Conservation (phyloP, 2,329 filamentous ascomycete species). For the Colletotrichum truncatum region DNA sequence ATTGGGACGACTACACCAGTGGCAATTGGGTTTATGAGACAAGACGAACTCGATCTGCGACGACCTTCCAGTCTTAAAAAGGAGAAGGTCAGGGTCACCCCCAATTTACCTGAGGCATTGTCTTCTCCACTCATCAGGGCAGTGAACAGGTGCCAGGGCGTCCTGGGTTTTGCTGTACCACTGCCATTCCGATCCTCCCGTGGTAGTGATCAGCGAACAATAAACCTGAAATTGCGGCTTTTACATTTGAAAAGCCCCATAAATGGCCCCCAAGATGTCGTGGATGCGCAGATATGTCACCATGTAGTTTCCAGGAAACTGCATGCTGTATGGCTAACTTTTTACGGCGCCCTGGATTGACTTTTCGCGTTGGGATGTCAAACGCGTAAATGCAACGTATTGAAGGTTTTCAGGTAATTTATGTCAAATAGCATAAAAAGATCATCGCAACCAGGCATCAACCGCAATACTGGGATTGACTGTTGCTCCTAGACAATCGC, state of each 20-base stretch:
- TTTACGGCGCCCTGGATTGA: neutral
- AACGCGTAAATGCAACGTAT: neutral
- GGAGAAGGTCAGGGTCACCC: neutral
- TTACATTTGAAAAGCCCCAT: neutral
- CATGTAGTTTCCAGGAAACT: neutral
- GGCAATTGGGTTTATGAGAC: slow-evolving; percentile 7
- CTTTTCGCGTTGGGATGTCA: neutral
- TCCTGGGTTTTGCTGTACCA: neutral
- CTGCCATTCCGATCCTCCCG: slow-evolving; percentile 8
- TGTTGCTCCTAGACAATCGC: too few relatives aligned
- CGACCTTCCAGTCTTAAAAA: neutral
- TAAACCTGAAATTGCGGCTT: slow-evolving; percentile 10
- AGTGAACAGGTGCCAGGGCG: neutral
- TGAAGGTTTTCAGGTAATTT: neutral
- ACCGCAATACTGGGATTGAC: too few relatives aligned
- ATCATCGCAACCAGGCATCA: neutral
- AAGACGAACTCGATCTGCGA: slow-evolving; percentile 13
- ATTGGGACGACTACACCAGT: neutral
- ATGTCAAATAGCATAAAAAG: too few relatives aligned
- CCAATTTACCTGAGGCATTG: slow-evolving; percentile 12
- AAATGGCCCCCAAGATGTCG: neutral
- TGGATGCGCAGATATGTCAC: neutral
- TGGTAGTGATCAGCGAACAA: neutral
- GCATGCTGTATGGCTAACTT: too few relatives aligned
- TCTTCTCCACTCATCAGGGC: slow-evolving; percentile 1